Base-by-base conservation (phyloP, 768 basidiomycete species). In the Agrocybe chaxingu region DNA sequence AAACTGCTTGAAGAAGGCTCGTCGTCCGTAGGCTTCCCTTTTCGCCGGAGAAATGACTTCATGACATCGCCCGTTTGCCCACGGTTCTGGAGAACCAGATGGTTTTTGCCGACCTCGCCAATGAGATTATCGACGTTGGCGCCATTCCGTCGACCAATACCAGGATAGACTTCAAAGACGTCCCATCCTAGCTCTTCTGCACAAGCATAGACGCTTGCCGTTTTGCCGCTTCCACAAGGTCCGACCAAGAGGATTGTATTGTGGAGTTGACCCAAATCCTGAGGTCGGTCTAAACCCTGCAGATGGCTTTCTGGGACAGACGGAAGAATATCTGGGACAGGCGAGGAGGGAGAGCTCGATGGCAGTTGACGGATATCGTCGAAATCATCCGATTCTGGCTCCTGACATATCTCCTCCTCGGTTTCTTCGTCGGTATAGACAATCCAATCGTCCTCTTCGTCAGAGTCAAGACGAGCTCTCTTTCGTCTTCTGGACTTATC, bases 101-200 rank as follows among this genome's bases (percentile, higher is more conserved):
- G 97, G 62, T 97, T 98, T 71, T 82, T 92, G 13, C 93, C 92
- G 3, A 95, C 92, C 52, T 96, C 92, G 10, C 97, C 97, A 42
- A 98, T 81, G 55, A 94, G 76, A 50, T 78, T 76, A 50, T 87
- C 83, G 56, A 99, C 71, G 58, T 82, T 89, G 19, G 82, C 74
- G 5, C 89, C 90, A 52, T 82, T 89, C 33, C 97, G 81, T 61
- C 81, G 89, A n/a, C 94, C 94, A 45, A 95, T 85, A 2, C 97
- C 97, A 19, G 97, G 91, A 69, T 94, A 89, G 9, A 98, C 93
- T 66, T 99, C 97, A 61, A 98, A 97, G 9, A 98, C 83, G 44
- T 95, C 91, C 91, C 92, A 99, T 10, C 86, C 92, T 32, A 99
- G 75, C 68, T 99, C 96, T 47, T 85, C 82, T 4, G 94, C 92